These are phyloP conservation scores for Hypoxylon fragiforme DNA, from an alignment of 495 filamentous ascomycete species.

Conservation along the genomic window DNA sequence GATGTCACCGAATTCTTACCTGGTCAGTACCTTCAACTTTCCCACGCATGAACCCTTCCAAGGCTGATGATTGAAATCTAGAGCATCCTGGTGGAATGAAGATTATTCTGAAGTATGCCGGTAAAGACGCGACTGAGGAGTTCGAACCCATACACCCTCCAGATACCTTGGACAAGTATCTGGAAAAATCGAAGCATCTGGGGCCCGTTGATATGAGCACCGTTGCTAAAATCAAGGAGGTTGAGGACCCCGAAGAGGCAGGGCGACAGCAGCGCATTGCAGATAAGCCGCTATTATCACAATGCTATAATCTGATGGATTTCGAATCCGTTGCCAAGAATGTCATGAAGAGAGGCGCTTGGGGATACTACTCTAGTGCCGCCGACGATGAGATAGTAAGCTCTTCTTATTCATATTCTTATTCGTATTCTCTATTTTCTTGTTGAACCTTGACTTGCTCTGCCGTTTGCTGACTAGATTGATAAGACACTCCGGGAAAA, in stretches of 20 bases:
- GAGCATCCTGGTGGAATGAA: slow-evolving; percentile 77
- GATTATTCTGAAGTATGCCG: slow-evolving; percentile 83
- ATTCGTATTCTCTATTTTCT: slow-evolving; percentile 14
- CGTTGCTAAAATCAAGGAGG: slow-evolving; percentile 71
- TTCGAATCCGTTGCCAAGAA: slow-evolving; percentile 87
- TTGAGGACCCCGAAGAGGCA: slow-evolving; percentile 73
- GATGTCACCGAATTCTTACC: slow-evolving; percentile 77
- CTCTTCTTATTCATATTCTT: too few relatives aligned
- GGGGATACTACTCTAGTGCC: slow-evolving; percentile 95
- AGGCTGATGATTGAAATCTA: slow-evolving; percentile 37
- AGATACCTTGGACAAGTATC: slow-evolving; percentile 78
- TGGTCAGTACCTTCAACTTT: slow-evolving; percentile 38
- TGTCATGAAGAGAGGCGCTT: slow-evolving; percentile 92
- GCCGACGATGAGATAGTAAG: slow-evolving; percentile 96
- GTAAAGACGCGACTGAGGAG: slow-evolving; percentile 82
- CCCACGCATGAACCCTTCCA: not conserved
- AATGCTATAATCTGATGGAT: slow-evolving; percentile 94
- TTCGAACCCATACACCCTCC: slow-evolving; percentile 82
- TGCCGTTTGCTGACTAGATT: not conserved
- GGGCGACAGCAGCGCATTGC: slow-evolving; percentile 74
- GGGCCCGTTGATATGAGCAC: slow-evolving; percentile 89
- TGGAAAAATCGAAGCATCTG: slow-evolving; percentile 85
- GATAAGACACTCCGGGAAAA: slow-evolving; percentile 91
- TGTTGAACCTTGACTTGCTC: not conserved
- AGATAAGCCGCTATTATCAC: slow-evolving; percentile 77